Evolutionary conservation across 805 yeast genomes (phyloP), one percentile per base, ranked within the genome.

Genomic region (Starmera caribaea): DNA sequence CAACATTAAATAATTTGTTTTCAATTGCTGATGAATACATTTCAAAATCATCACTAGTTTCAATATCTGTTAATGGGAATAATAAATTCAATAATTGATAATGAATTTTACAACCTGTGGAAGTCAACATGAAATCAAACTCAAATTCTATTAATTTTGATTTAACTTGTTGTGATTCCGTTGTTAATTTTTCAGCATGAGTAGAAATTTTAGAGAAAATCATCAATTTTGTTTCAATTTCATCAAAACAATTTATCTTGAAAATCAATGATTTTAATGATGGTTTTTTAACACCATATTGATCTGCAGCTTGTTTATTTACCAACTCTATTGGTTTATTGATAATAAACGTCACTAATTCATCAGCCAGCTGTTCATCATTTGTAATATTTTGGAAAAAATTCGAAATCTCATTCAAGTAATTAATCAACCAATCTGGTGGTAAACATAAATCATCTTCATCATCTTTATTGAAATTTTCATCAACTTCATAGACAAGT

Each of bases 391-490:
- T 55, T 24, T 75, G 77, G 44, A 82, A 69, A 2, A 85, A 58
- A 1, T 76, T 75, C 41, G 80, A 65, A 26, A 82, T 63, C 13
- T 76, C 81, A 0, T 74, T 63, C 36, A 81, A 69, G 47, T 80
- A 77, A n/a, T 75, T 80, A 37, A 73, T 64, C 16, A 84, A 61
- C 88, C 94, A 89, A 43, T 84, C 94, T 0, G 97, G 96, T 5
- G 95, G 79, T 44, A 80, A 74, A 16, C 84, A 62, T 44, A 85
- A 85, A 26, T 69, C 70, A 38, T 64, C 54, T 35, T 63, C 61
- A 16, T 47, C 43, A 6, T 47, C 49, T 31, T 59, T 59, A 17
- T 46, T 44, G 33, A 40, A 44, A 26, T 37, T 41, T 12, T 42
- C 43, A 14, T 55, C 45, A n/a, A 21, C 26, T 21, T 21, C 26